Conservation (phyloP, 257 asterid genomes). For the Solanum lycopersicoides region DNA sequence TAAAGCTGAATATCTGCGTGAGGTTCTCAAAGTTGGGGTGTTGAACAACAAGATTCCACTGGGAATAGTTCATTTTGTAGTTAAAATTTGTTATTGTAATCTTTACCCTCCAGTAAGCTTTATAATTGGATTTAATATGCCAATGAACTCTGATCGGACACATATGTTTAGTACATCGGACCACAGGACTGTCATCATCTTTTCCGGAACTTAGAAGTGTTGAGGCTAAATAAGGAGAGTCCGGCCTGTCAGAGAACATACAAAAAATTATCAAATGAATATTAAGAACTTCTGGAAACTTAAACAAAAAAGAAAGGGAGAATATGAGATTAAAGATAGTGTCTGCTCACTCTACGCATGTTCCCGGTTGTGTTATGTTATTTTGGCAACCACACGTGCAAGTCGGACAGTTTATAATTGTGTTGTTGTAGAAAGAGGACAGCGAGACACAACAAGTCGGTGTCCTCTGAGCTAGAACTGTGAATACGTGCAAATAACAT, state of each 20-base stretch:
- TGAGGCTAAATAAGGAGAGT: slow-evolving; percentile 20
- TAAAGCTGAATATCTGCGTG: slow-evolving; percentile 35
- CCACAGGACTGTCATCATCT: slow-evolving; percentile 9
- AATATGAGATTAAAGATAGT: not conserved
- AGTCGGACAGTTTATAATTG: slow-evolving; percentile 31
- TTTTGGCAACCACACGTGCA: slow-evolving; percentile 41
- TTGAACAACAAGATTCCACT: slow-evolving; percentile 37
- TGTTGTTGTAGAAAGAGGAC: slow-evolving; percentile 32
- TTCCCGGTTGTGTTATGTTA: slow-evolving; percentile 10
- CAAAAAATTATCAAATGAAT: not conserved
- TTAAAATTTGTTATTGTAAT: slow-evolving; percentile 31
- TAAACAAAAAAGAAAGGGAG: not conserved
- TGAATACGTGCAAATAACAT: slow-evolving; percentile 39
- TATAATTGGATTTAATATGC: slow-evolving; percentile 39
- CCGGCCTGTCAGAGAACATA: slow-evolving; percentile 13
- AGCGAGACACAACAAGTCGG: slow-evolving; percentile 45
- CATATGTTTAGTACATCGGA: slow-evolving; percentile 36
- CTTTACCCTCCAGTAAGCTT: slow-evolving; percentile 41
- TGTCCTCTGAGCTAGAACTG: slow-evolving; percentile 33
- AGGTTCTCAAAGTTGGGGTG: slow-evolving; percentile 38
- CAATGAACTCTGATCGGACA: slow-evolving; percentile 48
- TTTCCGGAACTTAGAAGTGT: slow-evolving; percentile 7
- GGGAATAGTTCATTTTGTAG: slow-evolving; percentile 32
- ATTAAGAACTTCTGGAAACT: not conserved
- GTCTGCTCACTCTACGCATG: slow-evolving; percentile 26